Conservation (phyloP, 148 eudicot genomes). For the Diospyros lotus region DNA sequence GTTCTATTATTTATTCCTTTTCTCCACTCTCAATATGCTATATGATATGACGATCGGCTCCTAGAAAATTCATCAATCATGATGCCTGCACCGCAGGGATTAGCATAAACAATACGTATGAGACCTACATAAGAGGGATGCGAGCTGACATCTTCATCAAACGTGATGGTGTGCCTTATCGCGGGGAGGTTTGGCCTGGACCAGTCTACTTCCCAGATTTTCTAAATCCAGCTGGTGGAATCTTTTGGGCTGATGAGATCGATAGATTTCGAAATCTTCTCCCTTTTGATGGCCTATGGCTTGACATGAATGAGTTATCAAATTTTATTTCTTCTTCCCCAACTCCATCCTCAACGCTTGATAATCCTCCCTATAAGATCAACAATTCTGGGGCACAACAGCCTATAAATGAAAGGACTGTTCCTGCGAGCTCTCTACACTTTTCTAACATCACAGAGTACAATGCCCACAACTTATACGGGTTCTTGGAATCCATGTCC, state of each 20-base stretch:
- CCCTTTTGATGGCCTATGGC: constrained; percentile 83
- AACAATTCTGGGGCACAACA: constrained; percentile 45
- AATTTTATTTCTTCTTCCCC: constrained; percentile 55
- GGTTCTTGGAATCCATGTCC: constrained; percentile 54
- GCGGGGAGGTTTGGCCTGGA: constrained; percentile 88
- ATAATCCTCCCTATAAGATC: constrained; percentile 72
- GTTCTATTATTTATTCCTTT: too few relatives aligned
- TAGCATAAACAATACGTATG: constrained; percentile 52
- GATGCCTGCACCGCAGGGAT: constrained; percentile 42
- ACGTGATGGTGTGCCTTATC: constrained; percentile 54
- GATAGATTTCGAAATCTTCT: constrained; percentile 40
- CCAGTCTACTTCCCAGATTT: constrained; percentile 80
- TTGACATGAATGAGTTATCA: constrained; percentile 89
- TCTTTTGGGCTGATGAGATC: constrained; percentile 67
- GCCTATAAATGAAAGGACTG: constrained; percentile 49
- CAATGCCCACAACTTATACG: constrained; percentile 65
- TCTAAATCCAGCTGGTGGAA: constrained; percentile 40
- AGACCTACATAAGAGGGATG: constrained; percentile 63
- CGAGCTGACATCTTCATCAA: constrained; percentile 59
- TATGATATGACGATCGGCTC: not conserved
- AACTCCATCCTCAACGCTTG: constrained; percentile 46
- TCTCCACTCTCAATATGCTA: not conserved
- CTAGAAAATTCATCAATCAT: too few relatives aligned
- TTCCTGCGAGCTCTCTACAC: constrained; percentile 57
- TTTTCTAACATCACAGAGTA: constrained; percentile 48